Conservation (phyloP, 768 basidiomycete species). For the Pisolithus tinctorius region DNA sequence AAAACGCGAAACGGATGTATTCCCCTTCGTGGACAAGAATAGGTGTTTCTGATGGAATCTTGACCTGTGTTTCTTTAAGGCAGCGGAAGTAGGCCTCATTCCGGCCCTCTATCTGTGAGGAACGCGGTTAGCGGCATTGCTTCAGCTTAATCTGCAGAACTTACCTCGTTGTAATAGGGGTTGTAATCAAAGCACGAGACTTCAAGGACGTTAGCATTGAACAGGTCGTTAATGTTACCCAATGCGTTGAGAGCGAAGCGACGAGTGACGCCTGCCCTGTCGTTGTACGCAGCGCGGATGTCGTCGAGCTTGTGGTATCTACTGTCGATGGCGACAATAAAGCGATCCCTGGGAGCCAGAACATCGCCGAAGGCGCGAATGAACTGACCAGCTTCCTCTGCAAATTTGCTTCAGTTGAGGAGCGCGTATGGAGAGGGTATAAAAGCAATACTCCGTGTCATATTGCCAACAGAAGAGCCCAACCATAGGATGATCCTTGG, state of each 20-base stretch:
- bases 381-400: conserved; percentile 3
- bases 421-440: not conserved
- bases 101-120: not conserved
- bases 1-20: not conserved
- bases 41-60: not conserved
- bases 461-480: conserved; percentile 6
- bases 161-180: conserved; percentile 3
- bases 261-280: not conserved
- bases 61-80: not conserved
- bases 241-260: conserved; percentile 4
- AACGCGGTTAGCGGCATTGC: not conserved
- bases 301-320: not conserved
- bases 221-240: conserved; percentile 1
- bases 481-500: conserved; percentile 4
- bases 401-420: not conserved
- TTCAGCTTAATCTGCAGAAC: not conserved
- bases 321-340: conserved; percentile 3
- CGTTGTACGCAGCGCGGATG: conserved; percentile 1
- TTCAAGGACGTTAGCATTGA: not conserved
- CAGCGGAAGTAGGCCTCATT: not conserved
- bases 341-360: conserved; percentile 1
- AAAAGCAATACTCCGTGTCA: conserved; percentile 1
- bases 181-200: not conserved
- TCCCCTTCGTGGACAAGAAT: not conserved
- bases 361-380: conserved; percentile 1